Conservation (phyloP, 2,329 filamentous ascomycete genomes). For the Diaporthe vexans region DNA sequence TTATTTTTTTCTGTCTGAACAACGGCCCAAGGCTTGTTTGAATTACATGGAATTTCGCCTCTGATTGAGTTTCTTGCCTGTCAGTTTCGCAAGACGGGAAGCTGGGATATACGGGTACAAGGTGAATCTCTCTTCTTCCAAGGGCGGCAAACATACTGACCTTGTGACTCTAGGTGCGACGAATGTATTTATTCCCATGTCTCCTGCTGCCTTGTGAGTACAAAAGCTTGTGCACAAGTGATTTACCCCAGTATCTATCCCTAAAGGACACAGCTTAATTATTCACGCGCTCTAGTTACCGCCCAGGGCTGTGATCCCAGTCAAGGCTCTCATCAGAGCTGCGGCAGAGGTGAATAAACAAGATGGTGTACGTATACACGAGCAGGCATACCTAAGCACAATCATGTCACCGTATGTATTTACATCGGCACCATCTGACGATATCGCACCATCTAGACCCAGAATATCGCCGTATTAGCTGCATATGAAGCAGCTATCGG, state of each 20-base stretch:
- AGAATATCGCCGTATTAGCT: slow-evolving; percentile 30
- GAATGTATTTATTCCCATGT: slow-evolving; percentile 35
- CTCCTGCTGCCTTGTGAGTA: slow-evolving; percentile 31
- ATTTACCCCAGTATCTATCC: background rate
- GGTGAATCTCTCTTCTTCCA: slow-evolving; percentile 12
- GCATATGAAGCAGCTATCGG: slow-evolving; percentile 37
- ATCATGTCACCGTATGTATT: background rate
- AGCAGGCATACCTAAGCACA: background rate
- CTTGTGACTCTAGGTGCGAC: slow-evolving; percentile 5
- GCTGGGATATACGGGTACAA: slow-evolving; percentile 19
- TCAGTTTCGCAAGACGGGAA: slow-evolving; percentile 26
- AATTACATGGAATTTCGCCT: too few species aligned
- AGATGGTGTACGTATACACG: slow-evolving; percentile 31
- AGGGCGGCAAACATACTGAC: background rate
- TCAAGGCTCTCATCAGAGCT: slow-evolving; percentile 33
- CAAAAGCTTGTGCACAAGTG: too few species aligned
- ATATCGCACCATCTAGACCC: background rate
- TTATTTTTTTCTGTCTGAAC: background rate
- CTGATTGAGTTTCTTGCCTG: background rate
- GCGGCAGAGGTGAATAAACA: slow-evolving; percentile 25
- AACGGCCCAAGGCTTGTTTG: too few species aligned
- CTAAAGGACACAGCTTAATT: background rate
- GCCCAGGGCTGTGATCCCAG: slow-evolving; percentile 18
- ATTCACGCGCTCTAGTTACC: slow-evolving; percentile 14
- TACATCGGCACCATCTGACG: background rate